Conservation (phyloP, 768 basidiomycete genomes). For the Astraeus odoratus region DNA sequence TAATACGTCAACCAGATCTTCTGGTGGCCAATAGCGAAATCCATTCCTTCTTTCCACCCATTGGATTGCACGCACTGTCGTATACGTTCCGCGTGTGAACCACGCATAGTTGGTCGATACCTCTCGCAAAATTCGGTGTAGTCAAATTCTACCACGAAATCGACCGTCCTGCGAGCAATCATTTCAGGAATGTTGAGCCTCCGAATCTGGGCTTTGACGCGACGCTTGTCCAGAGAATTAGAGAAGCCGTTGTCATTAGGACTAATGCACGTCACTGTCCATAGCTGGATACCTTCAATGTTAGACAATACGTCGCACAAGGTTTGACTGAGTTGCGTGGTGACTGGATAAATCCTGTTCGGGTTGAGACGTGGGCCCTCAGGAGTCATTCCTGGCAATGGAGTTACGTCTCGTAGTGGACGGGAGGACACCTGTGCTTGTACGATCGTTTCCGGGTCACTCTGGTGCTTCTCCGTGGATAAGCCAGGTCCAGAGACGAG, state of each 20-base stretch:
- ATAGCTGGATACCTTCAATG: constrained; percentile 40
- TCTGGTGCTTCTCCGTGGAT: constrained; percentile 50
- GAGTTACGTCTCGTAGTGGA: constrained; percentile 44
- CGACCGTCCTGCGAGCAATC: constrained; percentile 40
- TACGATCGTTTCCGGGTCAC: constrained; percentile 51
- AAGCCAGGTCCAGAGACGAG: constrained; percentile 58
- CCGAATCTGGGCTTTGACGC: constrained; percentile 51
- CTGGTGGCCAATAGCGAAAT: constrained; percentile 47
- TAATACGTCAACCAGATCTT: constrained; percentile 50
- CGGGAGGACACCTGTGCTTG: constrained; percentile 58
- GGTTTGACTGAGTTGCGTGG: constrained; percentile 50
- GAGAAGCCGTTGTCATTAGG: constrained; percentile 60
- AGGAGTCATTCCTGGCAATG: constrained; percentile 22
- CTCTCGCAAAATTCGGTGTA: constrained; percentile 45
- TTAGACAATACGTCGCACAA: constrained; percentile 41
- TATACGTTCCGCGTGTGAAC: constrained; percentile 41
- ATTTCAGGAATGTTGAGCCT: constrained; percentile 47
- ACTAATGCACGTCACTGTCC: constrained; percentile 56
- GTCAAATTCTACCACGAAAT: constrained; percentile 46
- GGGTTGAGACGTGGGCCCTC: constrained; percentile 42
- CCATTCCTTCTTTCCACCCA: constrained; percentile 47
- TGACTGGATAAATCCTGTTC: constrained; percentile 48
- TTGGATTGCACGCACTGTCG: constrained; percentile 43
- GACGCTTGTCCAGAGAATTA: constrained; percentile 57
- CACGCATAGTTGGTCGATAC: constrained; percentile 45